These are phyloP conservation scores for Fusarium marasasianum DNA, from an alignment of 2,329 filamentous ascomycete genomes.

Conservation along the genomic window DNA sequence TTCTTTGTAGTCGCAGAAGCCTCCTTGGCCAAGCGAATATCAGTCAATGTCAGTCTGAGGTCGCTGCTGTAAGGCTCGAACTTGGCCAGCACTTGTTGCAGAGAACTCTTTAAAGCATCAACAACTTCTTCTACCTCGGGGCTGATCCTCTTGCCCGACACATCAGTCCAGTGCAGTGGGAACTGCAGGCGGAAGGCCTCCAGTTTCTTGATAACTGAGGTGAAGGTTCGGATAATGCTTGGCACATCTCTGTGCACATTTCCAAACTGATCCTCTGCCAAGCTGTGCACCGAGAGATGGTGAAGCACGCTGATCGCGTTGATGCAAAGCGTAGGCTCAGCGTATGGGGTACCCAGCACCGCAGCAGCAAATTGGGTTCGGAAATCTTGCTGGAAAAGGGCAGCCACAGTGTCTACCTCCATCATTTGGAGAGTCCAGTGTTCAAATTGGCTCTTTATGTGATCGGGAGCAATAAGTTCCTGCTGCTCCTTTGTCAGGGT, in stretches of 20 bases:
- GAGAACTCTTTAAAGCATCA: constrained; percentile 68
- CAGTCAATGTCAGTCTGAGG: constrained; percentile 73
- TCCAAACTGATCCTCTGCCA: constrained; percentile 84
- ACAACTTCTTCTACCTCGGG: constrained; percentile 78
- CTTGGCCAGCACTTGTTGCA: constrained; percentile 71
- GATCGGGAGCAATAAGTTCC: constrained; percentile 60
- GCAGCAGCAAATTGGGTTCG: constrained; percentile 70
- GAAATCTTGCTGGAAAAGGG: constrained; percentile 76
- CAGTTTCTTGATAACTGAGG: constrained; percentile 72
- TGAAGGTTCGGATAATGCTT: constrained; percentile 77
- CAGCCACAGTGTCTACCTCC: constrained; percentile 65
- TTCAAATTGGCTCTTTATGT: constrained; percentile 59
- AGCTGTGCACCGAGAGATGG: constrained; percentile 74
- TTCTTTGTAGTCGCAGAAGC: constrained; percentile 56
- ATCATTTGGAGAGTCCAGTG: constrained; percentile 58
- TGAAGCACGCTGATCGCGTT: constrained; percentile 77
- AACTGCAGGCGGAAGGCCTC: constrained; percentile 71
- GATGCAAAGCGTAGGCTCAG: constrained; percentile 72
- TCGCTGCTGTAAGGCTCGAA: constrained; percentile 81
- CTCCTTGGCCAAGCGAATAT: constrained; percentile 79
- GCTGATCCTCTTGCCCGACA: constrained; percentile 63
- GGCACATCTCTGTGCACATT: constrained; percentile 87
- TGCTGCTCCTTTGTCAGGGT: constrained; percentile 64
- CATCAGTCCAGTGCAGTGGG: constrained; percentile 82
- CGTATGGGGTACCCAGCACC: constrained; percentile 78